Conservation (phyloP, 2,329 filamentous ascomycete genomes). For the Epichloe glyceriae region DNA sequence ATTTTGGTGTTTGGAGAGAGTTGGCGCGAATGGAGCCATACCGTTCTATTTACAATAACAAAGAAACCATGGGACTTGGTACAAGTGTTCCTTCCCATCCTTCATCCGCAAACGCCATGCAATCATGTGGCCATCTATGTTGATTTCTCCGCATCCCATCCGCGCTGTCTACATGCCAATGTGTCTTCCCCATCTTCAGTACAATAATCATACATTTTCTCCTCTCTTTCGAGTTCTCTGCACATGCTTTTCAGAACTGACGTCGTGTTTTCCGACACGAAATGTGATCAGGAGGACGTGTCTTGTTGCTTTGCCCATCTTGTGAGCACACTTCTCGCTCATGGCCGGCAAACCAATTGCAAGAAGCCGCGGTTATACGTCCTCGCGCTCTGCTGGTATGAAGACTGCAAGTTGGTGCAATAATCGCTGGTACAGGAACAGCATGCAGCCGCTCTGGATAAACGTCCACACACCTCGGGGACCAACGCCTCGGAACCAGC, state of each 20-base stretch:
- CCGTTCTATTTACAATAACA: background rate
- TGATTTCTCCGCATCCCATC: background rate
- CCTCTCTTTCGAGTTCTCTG: background rate
- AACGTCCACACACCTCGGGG: constrained; percentile 93
- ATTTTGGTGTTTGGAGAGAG: background rate
- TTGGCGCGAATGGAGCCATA: background rate
- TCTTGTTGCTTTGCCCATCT: too few species aligned
- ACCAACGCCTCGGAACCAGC: constrained; percentile 90
- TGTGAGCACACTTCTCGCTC: too few species aligned
- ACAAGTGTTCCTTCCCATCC: background rate
- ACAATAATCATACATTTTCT: background rate
- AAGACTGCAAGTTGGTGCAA: constrained; percentile 58
- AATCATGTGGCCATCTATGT: constrained; percentile 2
- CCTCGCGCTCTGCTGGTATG: constrained; percentile 19
- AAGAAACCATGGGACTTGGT: background rate
- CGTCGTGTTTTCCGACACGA: background rate
- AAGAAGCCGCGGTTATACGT: constrained; percentile 8
- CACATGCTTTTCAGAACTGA: background rate
- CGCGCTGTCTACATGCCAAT: background rate
- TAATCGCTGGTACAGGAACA: constrained; percentile 86
- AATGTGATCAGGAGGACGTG: background rate
- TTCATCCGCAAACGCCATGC: constrained; percentile 1
- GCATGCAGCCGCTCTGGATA: constrained; percentile 91
- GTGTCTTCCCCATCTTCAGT: background rate
- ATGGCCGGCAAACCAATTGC: too few species aligned